Conservation (phyloP, 2,329 filamentous ascomycete species). For the Alternaria sp. region DNA sequence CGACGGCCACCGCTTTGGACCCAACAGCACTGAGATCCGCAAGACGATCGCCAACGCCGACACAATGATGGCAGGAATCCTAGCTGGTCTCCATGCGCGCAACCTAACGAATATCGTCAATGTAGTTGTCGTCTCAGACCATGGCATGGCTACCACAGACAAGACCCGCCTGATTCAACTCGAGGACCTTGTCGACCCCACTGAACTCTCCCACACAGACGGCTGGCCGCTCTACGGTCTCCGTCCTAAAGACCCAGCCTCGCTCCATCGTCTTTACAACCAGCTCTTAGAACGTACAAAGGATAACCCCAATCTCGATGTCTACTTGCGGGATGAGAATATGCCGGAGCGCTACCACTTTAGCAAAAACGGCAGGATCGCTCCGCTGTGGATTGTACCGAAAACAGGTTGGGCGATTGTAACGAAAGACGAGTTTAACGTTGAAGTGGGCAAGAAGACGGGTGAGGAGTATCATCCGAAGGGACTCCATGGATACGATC, state of each 20-base stretch:
- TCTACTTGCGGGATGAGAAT: slow-evolving; percentile 83
- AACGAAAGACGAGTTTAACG: slow-evolving; percentile 76
- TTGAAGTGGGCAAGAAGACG: slow-evolving; percentile 69
- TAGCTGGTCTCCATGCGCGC: slow-evolving; percentile 76
- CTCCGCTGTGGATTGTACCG: slow-evolving; percentile 92
- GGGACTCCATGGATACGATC: slow-evolving; percentile 93
- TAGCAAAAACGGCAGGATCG: slow-evolving; percentile 83
- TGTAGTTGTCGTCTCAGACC: slow-evolving; percentile 93
- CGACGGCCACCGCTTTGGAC: slow-evolving; percentile 86
- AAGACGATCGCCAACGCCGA: slow-evolving; percentile 81
- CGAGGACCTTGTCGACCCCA: slow-evolving; percentile 83
- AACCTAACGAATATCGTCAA: slow-evolving; percentile 93
- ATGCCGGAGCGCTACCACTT: slow-evolving; percentile 97
- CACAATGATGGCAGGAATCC: slow-evolving; percentile 77
- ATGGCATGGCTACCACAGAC: slow-evolving; percentile 96
- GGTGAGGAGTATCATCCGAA: slow-evolving; percentile 76
- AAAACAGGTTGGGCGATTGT: slow-evolving; percentile 94
- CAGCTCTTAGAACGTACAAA: slow-evolving; percentile 60
- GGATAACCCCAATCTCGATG: slow-evolving; percentile 74
- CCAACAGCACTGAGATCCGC: slow-evolving; percentile 91
- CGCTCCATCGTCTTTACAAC: slow-evolving; percentile 72
- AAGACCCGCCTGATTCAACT: slow-evolving; percentile 81
- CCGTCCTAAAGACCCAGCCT: slow-evolving; percentile 72
- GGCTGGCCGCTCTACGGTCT: slow-evolving; percentile 95
- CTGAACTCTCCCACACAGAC: slow-evolving; percentile 80